A percentile compares a stretch with the other conserved stretches of the same genome.
Conservation (phyloP, 768 basidiomycete species). For the Xerocomus brunneocitrinus region DNA sequence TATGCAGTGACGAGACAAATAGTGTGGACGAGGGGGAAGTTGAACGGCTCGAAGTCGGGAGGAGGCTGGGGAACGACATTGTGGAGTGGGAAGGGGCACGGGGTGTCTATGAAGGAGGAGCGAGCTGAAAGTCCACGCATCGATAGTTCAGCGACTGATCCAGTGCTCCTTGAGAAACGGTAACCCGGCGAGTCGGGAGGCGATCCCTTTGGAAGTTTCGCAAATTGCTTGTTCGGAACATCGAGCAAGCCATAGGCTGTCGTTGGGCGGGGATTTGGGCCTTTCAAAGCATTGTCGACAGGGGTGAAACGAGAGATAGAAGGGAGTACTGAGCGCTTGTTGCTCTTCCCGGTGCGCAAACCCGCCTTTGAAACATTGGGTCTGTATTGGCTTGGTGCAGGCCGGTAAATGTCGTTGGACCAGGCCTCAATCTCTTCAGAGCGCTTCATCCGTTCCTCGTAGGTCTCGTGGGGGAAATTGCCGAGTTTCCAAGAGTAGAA, state of each 20-base stretch:
- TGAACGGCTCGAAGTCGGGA: slow-evolving; percentile 89
- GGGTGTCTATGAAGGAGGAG: slow-evolving; percentile 58
- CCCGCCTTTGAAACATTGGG: slow-evolving; percentile 82
- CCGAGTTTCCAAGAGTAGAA: slow-evolving; percentile 96
- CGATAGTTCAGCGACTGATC: slow-evolving; percentile 56
- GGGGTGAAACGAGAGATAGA: slow-evolving; percentile 73
- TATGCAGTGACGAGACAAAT: slow-evolving; percentile 98
- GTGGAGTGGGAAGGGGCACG: slow-evolving; percentile 89
- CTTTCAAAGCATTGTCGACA: slow-evolving; percentile 55
- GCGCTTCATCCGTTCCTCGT: slow-evolving; percentile 86
- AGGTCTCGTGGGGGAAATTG: slow-evolving; percentile 89
- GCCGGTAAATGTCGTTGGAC: slow-evolving; percentile 92
- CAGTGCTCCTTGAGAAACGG: slow-evolving; percentile 75
- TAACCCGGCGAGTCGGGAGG: slow-evolving; percentile 70
- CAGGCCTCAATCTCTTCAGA: slow-evolving; percentile 92
- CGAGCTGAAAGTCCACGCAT: slow-evolving; percentile 31
- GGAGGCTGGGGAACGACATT: slow-evolving; percentile 93
- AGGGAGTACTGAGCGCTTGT: slow-evolving; percentile 60
- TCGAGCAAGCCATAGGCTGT: slow-evolving; percentile 68
- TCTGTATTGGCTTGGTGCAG: slow-evolving; percentile 86
- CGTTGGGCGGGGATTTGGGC: slow-evolving; percentile 47
- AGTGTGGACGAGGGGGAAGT: slow-evolving; percentile 89
- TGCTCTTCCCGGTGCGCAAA: slow-evolving; percentile 45
- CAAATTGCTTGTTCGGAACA: slow-evolving; percentile 59
- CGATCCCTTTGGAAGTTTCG: slow-evolving; percentile 46